Evolutionary conservation across 2,329 filamentous ascomycete genomes (phyloP), one percentile per base, ranked within the genome.

Genomic region (Trichoderma atroviride): DNA sequence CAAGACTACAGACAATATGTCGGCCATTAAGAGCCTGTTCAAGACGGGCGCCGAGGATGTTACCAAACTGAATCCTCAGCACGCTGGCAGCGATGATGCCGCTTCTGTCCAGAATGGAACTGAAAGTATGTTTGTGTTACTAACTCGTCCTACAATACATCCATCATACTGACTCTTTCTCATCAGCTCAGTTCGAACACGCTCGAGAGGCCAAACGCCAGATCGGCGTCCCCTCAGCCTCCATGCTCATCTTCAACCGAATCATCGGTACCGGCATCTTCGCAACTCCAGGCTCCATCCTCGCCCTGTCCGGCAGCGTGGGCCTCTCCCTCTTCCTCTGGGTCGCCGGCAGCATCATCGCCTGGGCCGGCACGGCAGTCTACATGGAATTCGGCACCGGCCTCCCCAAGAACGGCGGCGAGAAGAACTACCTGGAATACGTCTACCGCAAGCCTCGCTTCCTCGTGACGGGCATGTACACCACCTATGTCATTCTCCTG

Each of bases 261-360:
- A 87, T 90, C 80, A 87, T 91, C 69, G 88, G 89, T 53, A 90
- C 87, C 13, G 88, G 89, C 71, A 90, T 91, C 78, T 91, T 90
- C 73, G 86, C 88, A 1, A 90, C 88, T 0, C 88, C 88, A 0
- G 83, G 83, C 53, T 82, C 84, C 52, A 89, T 91, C 72, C 81
- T 90, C 63, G 74, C 78, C 2, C 82, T 87, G 0, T 86, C 83
- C 10, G 88, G 88, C 69, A 88, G 86, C 70, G 84, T 89, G n/a
- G 89, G 88, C 4, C 81, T 90, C 0, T 82, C 87, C 0, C 81
- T 91, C 27, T 83, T 90, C 72, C 84, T 91, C 72, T 91, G 89
- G 89, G 81, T 90, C 1, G 81, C 81, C 1, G 89, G 88, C 31
- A 87, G 87, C 79, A 73, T 89, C 62, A 89, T 91, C 72, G 87